Conservation (phyloP, 1,284 basidiomycete genomes). For the Moesziomyces sp. region DNA sequence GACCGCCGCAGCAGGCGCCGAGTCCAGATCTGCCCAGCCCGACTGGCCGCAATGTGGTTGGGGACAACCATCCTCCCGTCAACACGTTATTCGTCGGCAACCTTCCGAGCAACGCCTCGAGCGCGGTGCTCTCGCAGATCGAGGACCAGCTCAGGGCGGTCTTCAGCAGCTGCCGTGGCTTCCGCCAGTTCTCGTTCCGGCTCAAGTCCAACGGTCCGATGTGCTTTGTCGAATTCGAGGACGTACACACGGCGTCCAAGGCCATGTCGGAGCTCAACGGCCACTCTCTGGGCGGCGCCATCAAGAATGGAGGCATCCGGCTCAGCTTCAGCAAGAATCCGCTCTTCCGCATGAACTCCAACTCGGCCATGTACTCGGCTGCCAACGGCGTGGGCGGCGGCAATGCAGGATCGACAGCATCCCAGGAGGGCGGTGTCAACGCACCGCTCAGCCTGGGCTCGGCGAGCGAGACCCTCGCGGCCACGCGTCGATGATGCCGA, state of each 20-base stretch:
- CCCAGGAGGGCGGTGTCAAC: constrained; percentile 3
- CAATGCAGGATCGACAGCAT: constrained; percentile 13
- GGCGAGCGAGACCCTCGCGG: constrained; percentile 39
- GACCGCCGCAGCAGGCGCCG: constrained; percentile 22
- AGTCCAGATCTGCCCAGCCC: constrained; percentile 49
- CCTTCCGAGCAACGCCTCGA: constrained; percentile 51
- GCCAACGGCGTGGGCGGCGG: constrained; percentile 19
- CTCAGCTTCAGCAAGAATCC: constrained; percentile 76
- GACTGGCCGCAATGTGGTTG: constrained; percentile 48
- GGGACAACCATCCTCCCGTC: constrained; percentile 58
- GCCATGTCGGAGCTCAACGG: constrained; percentile 90
- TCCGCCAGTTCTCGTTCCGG: constrained; percentile 89
- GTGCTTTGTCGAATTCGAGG: constrained; percentile 93
- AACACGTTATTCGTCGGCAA: constrained; percentile 63
- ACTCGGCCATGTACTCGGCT: constrained; percentile 37
- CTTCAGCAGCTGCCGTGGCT: constrained; percentile 83
- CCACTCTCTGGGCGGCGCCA: constrained; percentile 85
- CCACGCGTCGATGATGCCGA: constrained; percentile 25
- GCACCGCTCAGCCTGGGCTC: constrained; percentile 33
- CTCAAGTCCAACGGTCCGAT: constrained; percentile 96
- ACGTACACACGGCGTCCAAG: constrained; percentile 83
- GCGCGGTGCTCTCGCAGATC: constrained; percentile 73
- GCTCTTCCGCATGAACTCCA: constrained; percentile 56
- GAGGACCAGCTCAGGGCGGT: constrained; percentile 85
- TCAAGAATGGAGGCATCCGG: constrained; percentile 89